Evolutionary conservation across 805 yeast genomes (phyloP).

Genomic region (Novakomyces olei): DNA sequence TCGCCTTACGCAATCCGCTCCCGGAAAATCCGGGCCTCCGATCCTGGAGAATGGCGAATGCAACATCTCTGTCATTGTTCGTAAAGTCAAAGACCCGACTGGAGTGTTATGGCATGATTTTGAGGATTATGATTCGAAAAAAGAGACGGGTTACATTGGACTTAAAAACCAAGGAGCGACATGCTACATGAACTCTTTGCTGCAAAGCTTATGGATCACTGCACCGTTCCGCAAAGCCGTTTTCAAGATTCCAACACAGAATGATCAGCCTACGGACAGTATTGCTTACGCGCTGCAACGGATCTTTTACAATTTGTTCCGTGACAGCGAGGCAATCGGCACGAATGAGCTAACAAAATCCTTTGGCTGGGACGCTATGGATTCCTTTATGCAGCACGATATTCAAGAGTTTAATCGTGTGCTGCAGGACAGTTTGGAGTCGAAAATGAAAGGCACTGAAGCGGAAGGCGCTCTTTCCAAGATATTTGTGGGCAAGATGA

Average conservation of each 20-base stretch:
- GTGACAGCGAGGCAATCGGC: constrained; percentile 53
- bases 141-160: constrained; percentile 77
- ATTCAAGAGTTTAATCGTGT: constrained; percentile 92
- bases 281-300: constrained; percentile 77
- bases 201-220: constrained; percentile 81
- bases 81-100: constrained; percentile 68
- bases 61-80: constrained; percentile 54
- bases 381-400: constrained; percentile 93
- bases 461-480: constrained; percentile 57
- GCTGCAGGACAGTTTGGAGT: constrained; percentile 80
- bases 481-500: constrained; percentile 91
- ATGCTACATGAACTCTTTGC: constrained; percentile 76
- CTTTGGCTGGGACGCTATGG: constrained; percentile 93
- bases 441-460: constrained; percentile 69
- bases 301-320: constrained; percentile 57
- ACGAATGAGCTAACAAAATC: constrained; percentile 73
- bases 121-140: constrained; percentile 54
- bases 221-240: constrained; percentile 63
- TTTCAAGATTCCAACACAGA: constrained; percentile 67
- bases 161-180: constrained; percentile 95
- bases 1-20: constrained; percentile 13
- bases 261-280: constrained; percentile 28
- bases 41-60: constrained; percentile 32
- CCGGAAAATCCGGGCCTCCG: constrained; percentile 19
- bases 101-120: constrained; percentile 90